Conservation (phyloP, 2,329 filamentous ascomycete species). For the Ophiostoma novo-ulmi region DNA sequence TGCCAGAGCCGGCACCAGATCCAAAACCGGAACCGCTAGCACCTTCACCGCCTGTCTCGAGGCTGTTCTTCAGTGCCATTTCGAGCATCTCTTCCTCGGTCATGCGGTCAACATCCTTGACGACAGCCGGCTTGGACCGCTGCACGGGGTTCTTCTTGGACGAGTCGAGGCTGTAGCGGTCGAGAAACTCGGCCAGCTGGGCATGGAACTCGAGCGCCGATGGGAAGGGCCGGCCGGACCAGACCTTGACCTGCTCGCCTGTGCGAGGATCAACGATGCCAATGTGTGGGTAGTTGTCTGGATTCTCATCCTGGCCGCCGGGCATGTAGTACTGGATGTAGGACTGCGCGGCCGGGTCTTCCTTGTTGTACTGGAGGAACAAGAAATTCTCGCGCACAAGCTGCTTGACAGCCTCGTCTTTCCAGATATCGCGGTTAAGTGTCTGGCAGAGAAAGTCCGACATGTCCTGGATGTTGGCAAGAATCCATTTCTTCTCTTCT, state of each 20-base stretch:
- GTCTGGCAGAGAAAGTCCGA: constrained; percentile 92
- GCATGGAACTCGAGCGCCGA: constrained; percentile 71
- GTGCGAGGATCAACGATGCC: constrained; percentile 93
- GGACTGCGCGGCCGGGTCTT: constrained; percentile 68
- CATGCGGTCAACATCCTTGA: constrained; percentile 76
- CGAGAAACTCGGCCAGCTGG: constrained; percentile 92
- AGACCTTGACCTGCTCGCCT: constrained; percentile 94
- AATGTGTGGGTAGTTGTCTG: constrained; percentile 92
- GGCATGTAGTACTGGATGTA: constrained; percentile 90
- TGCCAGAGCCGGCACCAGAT: constrained; percentile 27
- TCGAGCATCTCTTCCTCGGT: constrained; percentile 97
- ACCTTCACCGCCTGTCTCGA: constrained; percentile 46
- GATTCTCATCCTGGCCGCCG: constrained; percentile 63
- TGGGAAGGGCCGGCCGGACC: constrained; percentile 80
- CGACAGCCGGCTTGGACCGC: constrained; percentile 60
- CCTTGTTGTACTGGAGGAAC: constrained; percentile 90
- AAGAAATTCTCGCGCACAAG: constrained; percentile 87
- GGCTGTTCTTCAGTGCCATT: constrained; percentile 84
- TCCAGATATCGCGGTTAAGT: constrained; percentile 94
- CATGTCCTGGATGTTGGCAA: constrained; percentile 92
- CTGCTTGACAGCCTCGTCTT: constrained; percentile 71
- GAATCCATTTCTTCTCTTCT: constrained; percentile 83
- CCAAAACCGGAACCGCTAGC: neutral
- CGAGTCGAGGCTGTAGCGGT: constrained; percentile 83
- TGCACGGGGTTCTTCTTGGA: constrained; percentile 92